These are phyloP conservation scores for Dendrobium chrysotoxum DNA, from an alignment of 106 monocot species.

Conservation along the genomic window DNA sequence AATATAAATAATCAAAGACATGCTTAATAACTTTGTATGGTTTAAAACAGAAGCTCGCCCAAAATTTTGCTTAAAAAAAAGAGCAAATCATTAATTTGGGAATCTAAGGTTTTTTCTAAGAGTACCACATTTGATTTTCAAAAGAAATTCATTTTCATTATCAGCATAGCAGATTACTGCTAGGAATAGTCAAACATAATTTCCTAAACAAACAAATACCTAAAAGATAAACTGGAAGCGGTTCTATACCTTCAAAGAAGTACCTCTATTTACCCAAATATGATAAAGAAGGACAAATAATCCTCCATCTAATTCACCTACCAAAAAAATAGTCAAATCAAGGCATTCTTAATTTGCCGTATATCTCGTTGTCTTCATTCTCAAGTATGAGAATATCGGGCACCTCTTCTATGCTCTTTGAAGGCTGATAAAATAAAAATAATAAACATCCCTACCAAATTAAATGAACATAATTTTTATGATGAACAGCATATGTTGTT, in stretches of 20 bases:
- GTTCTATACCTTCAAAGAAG: not conserved
- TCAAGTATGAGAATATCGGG: conserved; percentile 22
- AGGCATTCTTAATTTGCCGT: not conserved
- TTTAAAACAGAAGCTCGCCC: too few relatives aligned
- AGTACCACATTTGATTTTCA: too few relatives aligned
- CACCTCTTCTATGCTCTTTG: conserved; percentile 47
- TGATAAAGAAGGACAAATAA: not conserved
- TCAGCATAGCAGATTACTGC: not conserved
- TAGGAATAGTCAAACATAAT: not conserved
- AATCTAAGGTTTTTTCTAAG: too few relatives aligned
- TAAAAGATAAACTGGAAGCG: not conserved
- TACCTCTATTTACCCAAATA: not conserved
- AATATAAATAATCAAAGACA: too few relatives aligned
- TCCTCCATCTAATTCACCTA: not conserved
- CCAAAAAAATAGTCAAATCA: not conserved
- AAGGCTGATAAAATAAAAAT: conserved; percentile 21
- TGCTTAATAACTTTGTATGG: too few relatives aligned
- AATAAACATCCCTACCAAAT: not conserved
- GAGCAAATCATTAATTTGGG: too few relatives aligned
- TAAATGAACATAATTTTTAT: not conserved
- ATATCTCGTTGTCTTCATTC: not conserved
- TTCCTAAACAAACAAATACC: not conserved
- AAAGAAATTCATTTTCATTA: not conserved
- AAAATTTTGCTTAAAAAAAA: too few relatives aligned
- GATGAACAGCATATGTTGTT: not conserved